phyloP scores from a whole-genome alignment of 768 basidiomycete species.

The Kwoniella pini region DNA sequence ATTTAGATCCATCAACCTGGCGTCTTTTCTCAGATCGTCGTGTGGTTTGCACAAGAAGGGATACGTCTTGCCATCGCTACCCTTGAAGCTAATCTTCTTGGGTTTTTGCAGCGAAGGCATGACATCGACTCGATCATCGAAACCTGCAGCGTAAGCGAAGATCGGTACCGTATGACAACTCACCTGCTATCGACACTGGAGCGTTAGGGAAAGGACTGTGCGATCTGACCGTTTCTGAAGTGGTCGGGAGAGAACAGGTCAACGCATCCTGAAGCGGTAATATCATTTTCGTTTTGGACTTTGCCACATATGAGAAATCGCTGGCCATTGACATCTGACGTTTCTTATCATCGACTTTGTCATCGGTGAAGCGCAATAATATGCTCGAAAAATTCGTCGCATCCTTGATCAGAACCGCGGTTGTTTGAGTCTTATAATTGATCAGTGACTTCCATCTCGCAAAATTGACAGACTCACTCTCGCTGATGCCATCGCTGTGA shows the following conservation, averaged over 20 bases:
- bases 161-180: constrained; percentile 40
- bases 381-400: constrained; percentile 35
- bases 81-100: constrained; percentile 80
- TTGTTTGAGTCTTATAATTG: background rate
- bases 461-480: background rate
- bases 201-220: constrained; percentile 78
- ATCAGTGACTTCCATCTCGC: background rate
- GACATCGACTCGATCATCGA: constrained; percentile 77
- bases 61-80: constrained; percentile 79
- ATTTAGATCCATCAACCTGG: constrained; percentile 96
- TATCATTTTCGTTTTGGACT: constrained; percentile 64
- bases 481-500: constrained; percentile 16
- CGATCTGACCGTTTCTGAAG: constrained; percentile 60
- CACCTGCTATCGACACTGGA: constrained; percentile 75
- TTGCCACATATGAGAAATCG: constrained; percentile 61
- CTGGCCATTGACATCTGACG: constrained; percentile 30
- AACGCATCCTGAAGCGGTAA: constrained; percentile 92
- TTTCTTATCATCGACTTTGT: constrained; percentile 42
- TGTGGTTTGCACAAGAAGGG: constrained; percentile 95
- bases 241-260: constrained; percentile 80
- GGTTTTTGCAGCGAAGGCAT: constrained; percentile 92
- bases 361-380: constrained; percentile 40
- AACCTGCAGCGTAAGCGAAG: constrained; percentile 59
- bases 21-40: constrained; percentile 96
- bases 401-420: constrained; percentile 50